A percentile compares a stretch with the other conserved stretches of the same genome.
Evolutionary conservation across 176 grass and related monocot genomes (phyloP).

Genomic region (Triticum monococcum): DNA sequence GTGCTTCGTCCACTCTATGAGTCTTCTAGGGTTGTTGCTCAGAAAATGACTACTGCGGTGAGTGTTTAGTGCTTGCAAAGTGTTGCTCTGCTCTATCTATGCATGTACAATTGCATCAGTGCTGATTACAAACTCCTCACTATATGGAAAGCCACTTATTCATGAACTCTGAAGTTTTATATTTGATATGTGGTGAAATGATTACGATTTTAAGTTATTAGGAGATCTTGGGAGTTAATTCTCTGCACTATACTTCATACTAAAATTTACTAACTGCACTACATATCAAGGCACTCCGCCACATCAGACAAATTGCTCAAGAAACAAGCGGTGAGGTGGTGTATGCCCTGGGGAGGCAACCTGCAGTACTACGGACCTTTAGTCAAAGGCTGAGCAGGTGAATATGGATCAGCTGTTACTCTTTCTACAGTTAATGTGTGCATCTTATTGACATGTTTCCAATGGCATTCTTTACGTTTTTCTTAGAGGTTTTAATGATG

Average conservation of each 20-base stretch:
- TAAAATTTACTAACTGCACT: slow-evolving; percentile 24
- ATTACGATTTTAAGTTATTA: neutral
- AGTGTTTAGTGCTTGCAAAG: slow-evolving; percentile 25
- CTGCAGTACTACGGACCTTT: slow-evolving; percentile 82
- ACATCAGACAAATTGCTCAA: slow-evolving; percentile 97
- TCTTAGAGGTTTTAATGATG: slow-evolving; percentile 93
- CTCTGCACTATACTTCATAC: slow-evolving; percentile 4
- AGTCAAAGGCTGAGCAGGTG: slow-evolving; percentile 93
- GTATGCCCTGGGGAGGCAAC: slow-evolving; percentile 82
- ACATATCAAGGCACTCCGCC: slow-evolving; percentile 75
- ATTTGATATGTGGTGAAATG: slow-evolving; percentile 20
- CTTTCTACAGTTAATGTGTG: neutral
- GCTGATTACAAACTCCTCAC: neutral
- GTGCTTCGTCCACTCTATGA: slow-evolving; percentile 88
- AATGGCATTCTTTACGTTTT: neutral
- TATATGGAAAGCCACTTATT: slow-evolving; percentile 3
- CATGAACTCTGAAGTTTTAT: neutral
- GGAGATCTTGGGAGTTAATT: neutral
- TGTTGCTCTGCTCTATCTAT: neutral
- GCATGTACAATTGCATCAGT: neutral
- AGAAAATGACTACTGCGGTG: slow-evolving; percentile 94
- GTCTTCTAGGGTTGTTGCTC: slow-evolving; percentile 87
- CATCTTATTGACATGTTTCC: slow-evolving; percentile 4
- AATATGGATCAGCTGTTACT: slow-evolving; percentile 3
- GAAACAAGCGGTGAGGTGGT: slow-evolving; percentile 90